phyloP scores from a whole-genome alignment of 192 early-diverging fungal genomes.

The Entomortierella chlamydospora region DNA sequence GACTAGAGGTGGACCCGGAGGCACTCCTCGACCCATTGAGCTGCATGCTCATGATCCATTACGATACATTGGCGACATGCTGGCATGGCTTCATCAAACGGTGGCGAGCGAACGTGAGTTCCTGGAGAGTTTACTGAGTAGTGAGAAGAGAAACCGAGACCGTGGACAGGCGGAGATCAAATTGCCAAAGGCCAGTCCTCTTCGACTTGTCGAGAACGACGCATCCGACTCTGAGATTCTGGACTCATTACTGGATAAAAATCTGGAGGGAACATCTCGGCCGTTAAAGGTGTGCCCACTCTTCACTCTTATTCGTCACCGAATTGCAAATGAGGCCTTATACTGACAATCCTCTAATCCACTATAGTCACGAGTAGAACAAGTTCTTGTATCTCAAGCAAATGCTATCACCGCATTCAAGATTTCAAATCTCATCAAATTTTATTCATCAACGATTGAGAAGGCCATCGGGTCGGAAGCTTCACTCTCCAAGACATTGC shows the following conservation, averaged over 20 bases:
- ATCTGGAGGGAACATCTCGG: constrained; percentile 77
- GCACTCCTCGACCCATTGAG: constrained; percentile 90
- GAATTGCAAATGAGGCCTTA: background rate
- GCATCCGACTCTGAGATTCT: constrained; percentile 58
- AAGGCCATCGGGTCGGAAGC: constrained; percentile 67
- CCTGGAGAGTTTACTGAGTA: constrained; percentile 79
- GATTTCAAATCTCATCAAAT: constrained; percentile 79
- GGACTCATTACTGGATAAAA: constrained; percentile 71
- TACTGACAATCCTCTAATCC: background rate
- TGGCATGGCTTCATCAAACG: constrained; percentile 97
- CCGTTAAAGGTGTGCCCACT: constrained; percentile 71
- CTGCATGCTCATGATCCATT: constrained; percentile 91
- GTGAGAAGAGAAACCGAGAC: constrained; percentile 28
- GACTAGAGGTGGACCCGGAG: constrained; percentile 79
- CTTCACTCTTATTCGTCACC: background rate
- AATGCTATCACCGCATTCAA: constrained; percentile 75
- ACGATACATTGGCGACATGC: constrained; percentile 95
- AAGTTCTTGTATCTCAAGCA: constrained; percentile 76
- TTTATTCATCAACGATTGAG: constrained; percentile 77
- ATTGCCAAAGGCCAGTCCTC: constrained; percentile 36
- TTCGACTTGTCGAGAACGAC: constrained; percentile 35
- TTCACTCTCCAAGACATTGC: constrained; percentile 62
- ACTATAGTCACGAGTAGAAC: constrained; percentile 75
- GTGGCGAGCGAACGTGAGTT: constrained; percentile 89
- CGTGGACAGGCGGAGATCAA: constrained; percentile 45